Evolutionary conservation across 192 early-diverging fungal species (phyloP), one percentile per base, ranked within the genome.

Genomic region (Polychytrium aggregatum): DNA sequence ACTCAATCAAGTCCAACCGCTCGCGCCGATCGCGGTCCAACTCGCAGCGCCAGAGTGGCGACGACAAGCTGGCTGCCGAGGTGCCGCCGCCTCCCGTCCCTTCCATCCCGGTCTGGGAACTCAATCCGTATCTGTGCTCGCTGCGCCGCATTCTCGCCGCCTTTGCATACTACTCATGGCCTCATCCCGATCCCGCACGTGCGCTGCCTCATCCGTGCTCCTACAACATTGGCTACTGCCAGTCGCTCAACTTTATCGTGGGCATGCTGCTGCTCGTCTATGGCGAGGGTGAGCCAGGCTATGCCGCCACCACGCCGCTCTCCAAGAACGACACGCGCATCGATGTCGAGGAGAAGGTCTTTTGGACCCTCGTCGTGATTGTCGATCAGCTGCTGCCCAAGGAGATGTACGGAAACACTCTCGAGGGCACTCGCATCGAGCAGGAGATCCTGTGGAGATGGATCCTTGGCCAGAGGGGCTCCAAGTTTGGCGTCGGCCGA

Each of bases 221-320:
- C 9, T 73, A 73, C 42, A 50, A 74, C 18, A 84, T 90, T 31
- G 87, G 87, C 7, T 90, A 90, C 64, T 86, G 84, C 56, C 87
- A 90, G 56, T 80, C 79, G 2, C 74, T 90, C 46, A 90, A 87
- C 51, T 86, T 85, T 41, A 61, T 90, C 41, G 85, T 66, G 28
- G 87, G 79, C 16, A 60, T 86, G 25, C 64, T 90, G 9, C 64
- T 90, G 13, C 58, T 90, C 7, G 78, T 85, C 21, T 68, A 56
- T 67, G 36, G 46, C 26, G 45, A 42, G 5, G 37, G 31, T 36
- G 51, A 56, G 29, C 18, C 21, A 4, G n/a, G 14, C 2, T 33
- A n/a, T 26, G n/a, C 27, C 21, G 17, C 21, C 13, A 44, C 37
- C 11, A 58, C 58, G 28, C 56, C 56, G 37, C 43, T 35, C n/a